These are phyloP conservation scores for Calonectria pseudoturangicola DNA, from an alignment of 2,329 filamentous ascomycete genomes.

Conservation along the genomic window DNA sequence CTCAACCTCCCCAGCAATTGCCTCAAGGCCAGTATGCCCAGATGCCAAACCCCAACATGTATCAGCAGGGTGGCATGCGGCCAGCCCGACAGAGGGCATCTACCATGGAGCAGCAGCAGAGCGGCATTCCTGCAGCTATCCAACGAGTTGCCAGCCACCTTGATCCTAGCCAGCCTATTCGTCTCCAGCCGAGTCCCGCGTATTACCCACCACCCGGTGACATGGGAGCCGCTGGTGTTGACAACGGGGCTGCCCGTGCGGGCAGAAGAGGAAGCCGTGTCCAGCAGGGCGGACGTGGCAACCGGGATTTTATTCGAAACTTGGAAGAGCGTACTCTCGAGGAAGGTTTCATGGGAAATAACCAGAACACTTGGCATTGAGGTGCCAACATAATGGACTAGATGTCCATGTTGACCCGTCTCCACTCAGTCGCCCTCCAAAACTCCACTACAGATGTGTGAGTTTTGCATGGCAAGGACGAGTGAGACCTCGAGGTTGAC, in stretches of 20 bases:
- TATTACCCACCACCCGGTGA: conserved; percentile 97
- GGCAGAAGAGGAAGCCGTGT: conserved; percentile 86
- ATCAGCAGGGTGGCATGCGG: conserved; percentile 79
- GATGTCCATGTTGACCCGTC: conserved; percentile 45
- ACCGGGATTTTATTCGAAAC: conserved; percentile 94
- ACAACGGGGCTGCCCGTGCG: conserved; percentile 73
- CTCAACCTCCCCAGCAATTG: conserved; percentile 80
- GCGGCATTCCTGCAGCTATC: conserved; percentile 92
- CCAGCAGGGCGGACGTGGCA: conserved; percentile 75
- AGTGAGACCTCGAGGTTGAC: conserved; percentile 45
- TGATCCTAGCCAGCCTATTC: conserved; percentile 94
- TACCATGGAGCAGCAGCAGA: conserved; percentile 96
- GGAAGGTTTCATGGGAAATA: conserved; percentile 86
- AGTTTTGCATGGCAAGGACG: conserved; percentile 40
- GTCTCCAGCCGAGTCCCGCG: conserved; percentile 94
- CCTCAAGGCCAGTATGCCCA: conserved; percentile 77
- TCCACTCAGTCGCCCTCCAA: conserved; percentile 37
- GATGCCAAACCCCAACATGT: conserved; percentile 72
- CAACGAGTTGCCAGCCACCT: conserved; percentile 97
- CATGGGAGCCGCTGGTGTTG: conserved; percentile 74
- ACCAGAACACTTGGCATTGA: conserved; percentile 81
- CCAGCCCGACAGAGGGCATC: conserved; percentile 91
- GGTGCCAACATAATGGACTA: conserved; percentile 46
- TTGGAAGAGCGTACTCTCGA: conserved; percentile 95
- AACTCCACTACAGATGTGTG: conserved; percentile 30